Base-by-base conservation (phyloP, 805 yeast species). In the Metschnikowia rubicola region DNA sequence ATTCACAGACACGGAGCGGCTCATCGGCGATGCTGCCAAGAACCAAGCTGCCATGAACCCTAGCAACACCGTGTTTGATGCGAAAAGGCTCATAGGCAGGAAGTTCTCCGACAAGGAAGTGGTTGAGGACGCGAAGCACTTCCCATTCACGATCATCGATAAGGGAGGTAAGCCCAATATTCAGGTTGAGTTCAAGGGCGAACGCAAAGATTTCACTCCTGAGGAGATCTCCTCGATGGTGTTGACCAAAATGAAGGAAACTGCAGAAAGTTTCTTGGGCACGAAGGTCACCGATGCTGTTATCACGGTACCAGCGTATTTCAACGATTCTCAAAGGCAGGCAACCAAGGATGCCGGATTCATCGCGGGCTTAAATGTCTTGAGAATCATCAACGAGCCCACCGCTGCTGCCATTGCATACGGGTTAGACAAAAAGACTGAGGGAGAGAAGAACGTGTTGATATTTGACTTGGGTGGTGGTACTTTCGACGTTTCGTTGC, bases 11-110 rank as follows among this genome's bases (percentile, higher is more conserved):
- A 80, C 91, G 35, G 98, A 92, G 76, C 86, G 97, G 75, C 79
- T 90, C 63, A 90, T 90, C 61, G 97, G 97, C 71, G 97, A 90
- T 74, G 96, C 97, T 59, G 98, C 97, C 52, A 92, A 92, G 83
- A 91, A 92, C 74, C 97, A 92, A 77, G 96, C 96, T 47, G 96
- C 97, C 57, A 87, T 91, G 84, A 92, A 92, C 76, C 97, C 97
- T 44, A 58, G 75, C 51, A 91, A 91, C 80, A 91, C 97, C 38
- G 91, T 91, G 52, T 91, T 91, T 63, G 97, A 91, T 64, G 96
- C 96, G 63, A 91, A 91, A 79, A 86, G 97, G 77, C 81, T 91
- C 67, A 91, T 91, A 66, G 96, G 95, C 59, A 83, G 75, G 80
- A 88, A 68, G 65, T 88, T 84, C 63, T 70, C 73, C 56, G 97